phyloP scores from a whole-genome alignment of 108 stramenopile genomes.

The Conticribra guillardii region DNA sequence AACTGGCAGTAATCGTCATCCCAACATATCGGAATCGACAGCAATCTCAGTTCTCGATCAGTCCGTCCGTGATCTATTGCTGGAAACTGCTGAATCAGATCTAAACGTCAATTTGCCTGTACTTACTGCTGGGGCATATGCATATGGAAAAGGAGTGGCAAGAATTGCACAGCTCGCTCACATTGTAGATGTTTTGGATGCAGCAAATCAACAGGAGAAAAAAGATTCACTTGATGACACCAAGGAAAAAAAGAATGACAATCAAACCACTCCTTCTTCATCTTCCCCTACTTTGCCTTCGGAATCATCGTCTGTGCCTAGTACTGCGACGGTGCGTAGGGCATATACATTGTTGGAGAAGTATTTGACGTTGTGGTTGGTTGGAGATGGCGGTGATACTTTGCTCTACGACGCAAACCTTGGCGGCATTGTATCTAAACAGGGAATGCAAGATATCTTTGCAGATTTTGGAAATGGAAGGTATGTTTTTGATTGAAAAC shows the following conservation, averaged over 20 bases:
- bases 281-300: not conserved
- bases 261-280: not conserved
- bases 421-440: conserved; percentile 50
- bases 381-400: conserved; percentile 21
- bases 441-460: conserved; percentile 32
- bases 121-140: conserved; percentile 68
- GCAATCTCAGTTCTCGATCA: conserved; percentile 46
- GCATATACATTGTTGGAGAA: conserved; percentile 39
- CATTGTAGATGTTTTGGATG: conserved; percentile 53
- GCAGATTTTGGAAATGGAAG: conserved; percentile 53
- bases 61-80: conserved; percentile 51
- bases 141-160: conserved; percentile 83
- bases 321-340: conserved; percentile 11
- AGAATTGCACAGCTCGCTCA: conserved; percentile 82
- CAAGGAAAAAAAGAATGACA: conserved; percentile 8
- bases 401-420: conserved; percentile 48
- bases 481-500: not conserved
- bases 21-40: conserved; percentile 15
- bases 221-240: conserved; percentile 10
- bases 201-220: conserved; percentile 13
- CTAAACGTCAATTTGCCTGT: conserved; percentile 64
- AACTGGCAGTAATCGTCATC: conserved; percentile 14
- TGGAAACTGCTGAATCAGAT: conserved; percentile 67
- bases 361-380: conserved; percentile 43
- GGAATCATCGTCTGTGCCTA: not conserved